Conservation (phyloP, 768 basidiomycete genomes). For the Amanita polypyramis region DNA sequence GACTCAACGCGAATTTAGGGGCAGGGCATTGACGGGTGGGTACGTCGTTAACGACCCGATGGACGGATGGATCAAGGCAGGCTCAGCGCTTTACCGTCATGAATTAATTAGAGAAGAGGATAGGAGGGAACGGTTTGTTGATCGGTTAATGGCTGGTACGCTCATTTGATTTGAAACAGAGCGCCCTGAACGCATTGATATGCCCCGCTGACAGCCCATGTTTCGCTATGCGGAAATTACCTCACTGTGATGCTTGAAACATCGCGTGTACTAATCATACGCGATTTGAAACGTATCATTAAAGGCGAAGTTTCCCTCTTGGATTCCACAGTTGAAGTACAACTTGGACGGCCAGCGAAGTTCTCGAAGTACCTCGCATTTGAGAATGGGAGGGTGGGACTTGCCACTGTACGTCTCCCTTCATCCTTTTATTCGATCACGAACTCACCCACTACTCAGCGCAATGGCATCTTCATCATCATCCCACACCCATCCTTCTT, state of each 20-base stretch:
- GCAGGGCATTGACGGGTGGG: background rate
- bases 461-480: conserved; percentile 22
- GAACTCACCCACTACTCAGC: conserved; percentile 11
- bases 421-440: conserved; percentile 6
- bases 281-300: conserved; percentile 29
- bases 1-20: background rate
- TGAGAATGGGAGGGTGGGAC: conserved; percentile 31
- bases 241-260: conserved; percentile 27
- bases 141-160: conserved; percentile 39
- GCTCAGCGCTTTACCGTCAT: background rate
- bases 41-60: background rate
- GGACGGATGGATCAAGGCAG: background rate
- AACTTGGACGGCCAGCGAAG: conserved; percentile 23
- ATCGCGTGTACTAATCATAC: conserved; percentile 31
- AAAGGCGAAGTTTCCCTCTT: conserved; percentile 17
- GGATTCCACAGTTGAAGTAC: conserved; percentile 27
- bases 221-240: conserved; percentile 40
- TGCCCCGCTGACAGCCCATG: conserved; percentile 27
- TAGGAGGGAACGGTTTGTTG: conserved; percentile 15
- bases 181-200: background rate
- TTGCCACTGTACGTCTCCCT: conserved; percentile 33
- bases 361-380: conserved; percentile 38
- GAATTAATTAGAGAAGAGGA: background rate
- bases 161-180: background rate
- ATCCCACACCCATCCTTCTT: conserved; percentile 15